phyloP scores from a whole-genome alignment of 225 moss, liverwort and hornwort species.

The Climacium dendroides region DNA sequence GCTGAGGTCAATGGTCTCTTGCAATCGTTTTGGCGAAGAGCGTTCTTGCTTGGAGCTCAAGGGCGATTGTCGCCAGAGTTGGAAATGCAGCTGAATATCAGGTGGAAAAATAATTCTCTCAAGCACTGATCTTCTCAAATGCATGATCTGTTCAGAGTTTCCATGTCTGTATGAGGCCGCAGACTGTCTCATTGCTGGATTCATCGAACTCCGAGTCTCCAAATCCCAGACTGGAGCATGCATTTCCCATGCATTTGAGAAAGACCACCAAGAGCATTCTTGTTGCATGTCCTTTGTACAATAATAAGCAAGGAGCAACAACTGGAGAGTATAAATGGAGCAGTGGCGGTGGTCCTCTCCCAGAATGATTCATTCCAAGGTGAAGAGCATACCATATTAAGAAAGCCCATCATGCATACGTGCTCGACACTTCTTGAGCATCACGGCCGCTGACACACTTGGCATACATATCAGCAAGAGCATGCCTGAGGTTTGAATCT shows the following conservation, averaged over 20 bases:
- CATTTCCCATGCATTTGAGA: neutral
- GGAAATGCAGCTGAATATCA: neutral
- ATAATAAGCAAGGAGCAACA: neutral
- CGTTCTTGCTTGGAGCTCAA: neutral
- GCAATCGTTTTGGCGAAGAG: neutral
- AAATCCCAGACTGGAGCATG: neutral
- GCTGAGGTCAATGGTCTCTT: neutral
- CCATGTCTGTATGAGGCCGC: neutral
- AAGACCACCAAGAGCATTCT: neutral
- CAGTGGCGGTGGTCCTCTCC: neutral
- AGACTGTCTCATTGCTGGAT: neutral
- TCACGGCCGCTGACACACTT: neutral
- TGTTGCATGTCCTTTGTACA: neutral
- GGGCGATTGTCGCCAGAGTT: neutral
- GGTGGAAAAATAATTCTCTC: neutral
- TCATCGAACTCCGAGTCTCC: neutral
- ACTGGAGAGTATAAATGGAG: neutral
- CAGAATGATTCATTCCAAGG: neutral
- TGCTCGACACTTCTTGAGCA: neutral
- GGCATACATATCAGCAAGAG: slow-evolving; percentile 23
- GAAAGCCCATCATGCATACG: neutral
- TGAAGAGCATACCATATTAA: neutral
- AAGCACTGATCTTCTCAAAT: neutral
- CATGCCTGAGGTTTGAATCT: slow-evolving; percentile 7
- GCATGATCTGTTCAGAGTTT: neutral